These are phyloP conservation scores for Aspergillus calidoustus DNA, from an alignment of 2,329 filamentous ascomycete genomes.

Conservation along the genomic window DNA sequence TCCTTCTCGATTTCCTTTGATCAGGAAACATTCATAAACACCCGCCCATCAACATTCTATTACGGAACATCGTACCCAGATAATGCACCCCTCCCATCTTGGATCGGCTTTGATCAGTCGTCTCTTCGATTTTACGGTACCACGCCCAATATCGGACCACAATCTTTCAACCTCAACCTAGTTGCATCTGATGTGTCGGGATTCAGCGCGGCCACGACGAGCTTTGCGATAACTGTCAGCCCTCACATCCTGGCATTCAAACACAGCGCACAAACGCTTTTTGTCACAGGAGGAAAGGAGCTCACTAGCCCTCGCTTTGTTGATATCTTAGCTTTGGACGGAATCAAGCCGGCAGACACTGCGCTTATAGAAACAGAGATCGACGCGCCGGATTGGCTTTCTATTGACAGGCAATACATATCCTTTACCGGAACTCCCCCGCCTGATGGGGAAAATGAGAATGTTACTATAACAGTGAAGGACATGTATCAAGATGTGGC, in stretches of 20 bases:
- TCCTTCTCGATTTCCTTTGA: conserved; percentile 74
- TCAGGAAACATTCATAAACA: conserved; percentile 66
- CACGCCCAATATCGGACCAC: conserved; percentile 71
- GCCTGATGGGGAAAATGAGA: conserved; percentile 60
- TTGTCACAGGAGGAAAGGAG: conserved; percentile 58
- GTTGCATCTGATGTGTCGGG: conserved; percentile 81
- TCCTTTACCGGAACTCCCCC: conserved; percentile 68
- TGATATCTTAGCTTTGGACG: conserved; percentile 63
- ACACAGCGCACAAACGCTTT: conserved; percentile 60
- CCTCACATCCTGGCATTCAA: conserved; percentile 70
- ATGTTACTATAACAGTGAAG: conserved; percentile 64
- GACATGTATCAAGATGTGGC: conserved; percentile 66
- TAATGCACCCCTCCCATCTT: conserved; percentile 82
- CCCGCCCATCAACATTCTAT: conserved; percentile 63
- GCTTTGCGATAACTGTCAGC: conserved; percentile 74
- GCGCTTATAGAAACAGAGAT: conserved; percentile 60
- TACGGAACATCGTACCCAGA: conserved; percentile 73
- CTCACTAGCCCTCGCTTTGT: conserved; percentile 60
- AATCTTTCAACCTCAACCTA: conserved; percentile 72
- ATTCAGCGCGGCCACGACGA: conserved; percentile 68
- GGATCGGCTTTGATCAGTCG: conserved; percentile 73
- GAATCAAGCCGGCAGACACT: conserved; percentile 51
- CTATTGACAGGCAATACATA: conserved; percentile 66
- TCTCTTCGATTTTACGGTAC: conserved; percentile 71
- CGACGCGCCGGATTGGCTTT: conserved; percentile 70